Evolutionary conservation across 1,284 basidiomycete species (phyloP).

Genomic region (Butyriboletus appendiculatus): DNA sequence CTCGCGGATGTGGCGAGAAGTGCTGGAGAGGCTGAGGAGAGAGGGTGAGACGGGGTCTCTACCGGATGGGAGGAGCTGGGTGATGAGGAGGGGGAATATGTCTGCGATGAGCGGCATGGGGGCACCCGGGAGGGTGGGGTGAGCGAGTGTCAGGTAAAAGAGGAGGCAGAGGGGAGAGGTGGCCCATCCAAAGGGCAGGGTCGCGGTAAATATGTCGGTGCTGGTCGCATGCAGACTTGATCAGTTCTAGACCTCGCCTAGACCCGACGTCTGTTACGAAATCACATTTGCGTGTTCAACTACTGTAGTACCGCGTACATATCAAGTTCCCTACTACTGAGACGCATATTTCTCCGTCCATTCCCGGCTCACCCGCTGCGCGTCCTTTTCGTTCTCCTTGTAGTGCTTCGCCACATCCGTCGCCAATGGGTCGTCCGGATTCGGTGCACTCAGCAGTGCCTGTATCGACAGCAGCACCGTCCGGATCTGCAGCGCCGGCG

Average conservation of each 20-base stretch:
- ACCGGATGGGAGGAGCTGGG: constrained; percentile 19
- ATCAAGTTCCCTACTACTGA: constrained; percentile 11
- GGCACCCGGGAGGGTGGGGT: too few relatives aligned
- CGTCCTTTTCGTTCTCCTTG: constrained; percentile 95
- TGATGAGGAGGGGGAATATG: constrained; percentile 36
- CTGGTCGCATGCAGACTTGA: constrained; percentile 1
- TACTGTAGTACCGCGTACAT: too few relatives aligned
- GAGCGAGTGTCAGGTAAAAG: neutral
- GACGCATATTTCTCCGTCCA: constrained; percentile 88
- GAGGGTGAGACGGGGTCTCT: constrained; percentile 5
- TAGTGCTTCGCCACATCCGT: constrained; percentile 98
- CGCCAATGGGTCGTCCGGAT: constrained; percentile 99
- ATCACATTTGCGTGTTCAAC: constrained; percentile 12
- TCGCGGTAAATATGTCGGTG: constrained; percentile 3
- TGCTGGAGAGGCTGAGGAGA: constrained; percentile 28
- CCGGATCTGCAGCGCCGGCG: constrained; percentile 96
- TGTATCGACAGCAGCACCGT: constrained; percentile 97
- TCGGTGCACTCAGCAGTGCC: constrained; percentile 92
- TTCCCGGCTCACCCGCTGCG: constrained; percentile 86
- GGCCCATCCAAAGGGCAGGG: neutral
- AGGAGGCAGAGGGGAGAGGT: neutral
- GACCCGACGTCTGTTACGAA: constrained; percentile 18
- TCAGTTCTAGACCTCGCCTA: constrained; percentile 20
- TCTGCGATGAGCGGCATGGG: constrained; percentile 35
- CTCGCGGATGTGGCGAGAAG: constrained; percentile 28